phyloP scores from a whole-genome alignment of 2,329 filamentous ascomycete species.

The Colletotrichum falcatum region DNA sequence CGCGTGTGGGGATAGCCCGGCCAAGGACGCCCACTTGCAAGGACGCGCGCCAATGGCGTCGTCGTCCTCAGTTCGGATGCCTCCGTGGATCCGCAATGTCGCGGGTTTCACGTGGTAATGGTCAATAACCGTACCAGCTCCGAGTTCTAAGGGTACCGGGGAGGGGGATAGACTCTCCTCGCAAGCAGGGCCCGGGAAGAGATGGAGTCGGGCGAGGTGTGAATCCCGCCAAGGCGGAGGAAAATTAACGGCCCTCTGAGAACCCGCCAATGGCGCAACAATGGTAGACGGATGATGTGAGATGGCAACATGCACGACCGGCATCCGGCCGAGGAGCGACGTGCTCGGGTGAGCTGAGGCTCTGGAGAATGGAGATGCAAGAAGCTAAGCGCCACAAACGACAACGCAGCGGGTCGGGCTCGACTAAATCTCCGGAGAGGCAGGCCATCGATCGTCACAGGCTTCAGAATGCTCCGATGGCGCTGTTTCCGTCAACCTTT shows the following conservation, averaged over 20 bases:
- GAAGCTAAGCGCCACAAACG: neutral
- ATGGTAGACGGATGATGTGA: no score
- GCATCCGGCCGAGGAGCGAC: neutral
- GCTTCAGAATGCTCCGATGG: neutral
- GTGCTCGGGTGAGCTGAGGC: neutral
- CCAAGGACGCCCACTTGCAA: neutral
- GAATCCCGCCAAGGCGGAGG: neutral
- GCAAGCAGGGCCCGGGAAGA: neutral
- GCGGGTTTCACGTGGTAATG: slow-evolving; percentile 28
- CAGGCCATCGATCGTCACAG: neutral
- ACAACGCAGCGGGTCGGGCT: neutral
- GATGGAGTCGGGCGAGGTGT: neutral
- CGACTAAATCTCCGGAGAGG: neutral
- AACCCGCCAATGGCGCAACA: neutral
- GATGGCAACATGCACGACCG: neutral
- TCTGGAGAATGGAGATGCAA: neutral
- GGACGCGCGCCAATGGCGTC: slow-evolving; percentile 36
- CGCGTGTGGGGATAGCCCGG: slow-evolving; percentile 25
- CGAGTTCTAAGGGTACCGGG: neutral
- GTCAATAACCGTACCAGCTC: no score
- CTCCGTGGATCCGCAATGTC: slow-evolving; percentile 14
- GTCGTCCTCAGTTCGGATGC: neutral
- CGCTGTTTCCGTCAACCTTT: neutral
- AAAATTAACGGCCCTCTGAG: no score
- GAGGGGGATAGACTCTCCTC: neutral